Percentiles rank a stretch among this genome's conserved stretches.
These are phyloP conservation scores for Pichia exigua DNA, from an alignment of 805 yeast species.

Conservation along the genomic window DNA sequence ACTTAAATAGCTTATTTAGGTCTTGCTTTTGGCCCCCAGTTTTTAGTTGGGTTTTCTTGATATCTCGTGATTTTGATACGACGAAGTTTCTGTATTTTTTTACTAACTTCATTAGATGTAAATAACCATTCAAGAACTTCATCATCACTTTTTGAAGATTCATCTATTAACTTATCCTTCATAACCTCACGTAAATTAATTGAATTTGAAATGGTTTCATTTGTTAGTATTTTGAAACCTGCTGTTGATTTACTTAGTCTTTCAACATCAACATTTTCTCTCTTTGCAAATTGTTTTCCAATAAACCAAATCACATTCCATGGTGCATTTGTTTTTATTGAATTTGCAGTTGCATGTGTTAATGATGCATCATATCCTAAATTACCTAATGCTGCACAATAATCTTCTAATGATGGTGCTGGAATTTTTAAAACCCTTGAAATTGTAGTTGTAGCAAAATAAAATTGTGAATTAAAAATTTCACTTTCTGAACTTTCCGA, in stretches of 20 bases:
- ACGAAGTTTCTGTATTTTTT: constrained; percentile 51
- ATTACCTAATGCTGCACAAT: constrained; percentile 76
- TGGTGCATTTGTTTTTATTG: constrained; percentile 86
- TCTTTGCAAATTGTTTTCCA: constrained; percentile 53
- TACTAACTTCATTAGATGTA: constrained; percentile 51
- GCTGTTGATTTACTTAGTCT: constrained; percentile 43
- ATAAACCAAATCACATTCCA: constrained; percentile 72
- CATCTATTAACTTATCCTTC: constrained; percentile 4
- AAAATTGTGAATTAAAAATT: constrained; percentile 52
- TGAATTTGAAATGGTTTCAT: constrained; percentile 29
- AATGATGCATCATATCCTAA: constrained; percentile 75
- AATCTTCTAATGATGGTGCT: constrained; percentile 67
- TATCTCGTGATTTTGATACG: constrained; percentile 75
- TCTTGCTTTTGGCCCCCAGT: constrained; percentile 86
- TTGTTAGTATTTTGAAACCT: constrained; percentile 51
- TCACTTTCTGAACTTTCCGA: constrained; percentile 4
- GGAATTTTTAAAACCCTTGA: constrained; percentile 73
- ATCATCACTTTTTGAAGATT: constrained; percentile 15
- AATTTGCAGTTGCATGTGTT: constrained; percentile 83
- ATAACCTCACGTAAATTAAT: constrained; percentile 23
- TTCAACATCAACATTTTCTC: constrained; percentile 33
- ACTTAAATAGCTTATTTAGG: constrained; percentile 33
- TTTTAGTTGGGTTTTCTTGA: constrained; percentile 87
- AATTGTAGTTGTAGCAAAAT: constrained; percentile 70
- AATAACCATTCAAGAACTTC: constrained; percentile 41